phyloP scores from a whole-genome alignment of 2,329 filamentous ascomycete species.

The Trichoderma koningii region DNA sequence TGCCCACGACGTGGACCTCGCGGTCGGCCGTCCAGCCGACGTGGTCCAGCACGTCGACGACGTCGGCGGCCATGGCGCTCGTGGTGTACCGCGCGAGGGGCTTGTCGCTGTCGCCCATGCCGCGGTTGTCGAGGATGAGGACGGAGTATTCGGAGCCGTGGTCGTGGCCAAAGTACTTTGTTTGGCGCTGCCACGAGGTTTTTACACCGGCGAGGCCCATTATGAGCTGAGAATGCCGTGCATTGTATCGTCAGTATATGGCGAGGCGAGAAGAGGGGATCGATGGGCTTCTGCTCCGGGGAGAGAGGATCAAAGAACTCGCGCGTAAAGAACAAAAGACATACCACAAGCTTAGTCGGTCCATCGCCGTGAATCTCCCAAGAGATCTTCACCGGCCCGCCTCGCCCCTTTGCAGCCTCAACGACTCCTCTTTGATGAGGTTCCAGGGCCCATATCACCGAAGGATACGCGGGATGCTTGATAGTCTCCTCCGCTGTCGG shows the following conservation, averaged over 20 bases:
- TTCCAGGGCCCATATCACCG: slow-evolving; percentile 68
- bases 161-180: slow-evolving; percentile 76
- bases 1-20: slow-evolving; percentile 69
- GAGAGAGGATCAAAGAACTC: background rate
- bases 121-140: slow-evolving; percentile 80
- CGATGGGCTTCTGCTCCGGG: background rate
- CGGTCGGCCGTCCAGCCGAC: slow-evolving; percentile 64
- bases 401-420: slow-evolving; percentile 67
- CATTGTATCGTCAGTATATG: background rate
- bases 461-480: slow-evolving; percentile 65
- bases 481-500: slow-evolving; percentile 60
- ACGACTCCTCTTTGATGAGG: slow-evolving; percentile 63
- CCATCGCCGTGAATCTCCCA: slow-evolving; percentile 82
- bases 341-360: slow-evolving; percentile 70
- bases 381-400: slow-evolving; percentile 73
- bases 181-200: slow-evolving; percentile 80
- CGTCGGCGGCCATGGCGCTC: slow-evolving; percentile 79
- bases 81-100: slow-evolving; percentile 78
- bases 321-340: slow-evolving; percentile 34
- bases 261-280: background rate
- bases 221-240: slow-evolving; percentile 61
- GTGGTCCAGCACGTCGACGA: slow-evolving; percentile 68
- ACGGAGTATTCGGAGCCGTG: slow-evolving; percentile 68
- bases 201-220: slow-evolving; percentile 75
- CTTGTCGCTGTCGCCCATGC: slow-evolving; percentile 78